A percentile compares a stretch with the other conserved stretches of the same genome.
Evolutionary conservation across 176 grass and related monocot genomes (phyloP).

Genomic region (Calamus simplicifolius): DNA sequence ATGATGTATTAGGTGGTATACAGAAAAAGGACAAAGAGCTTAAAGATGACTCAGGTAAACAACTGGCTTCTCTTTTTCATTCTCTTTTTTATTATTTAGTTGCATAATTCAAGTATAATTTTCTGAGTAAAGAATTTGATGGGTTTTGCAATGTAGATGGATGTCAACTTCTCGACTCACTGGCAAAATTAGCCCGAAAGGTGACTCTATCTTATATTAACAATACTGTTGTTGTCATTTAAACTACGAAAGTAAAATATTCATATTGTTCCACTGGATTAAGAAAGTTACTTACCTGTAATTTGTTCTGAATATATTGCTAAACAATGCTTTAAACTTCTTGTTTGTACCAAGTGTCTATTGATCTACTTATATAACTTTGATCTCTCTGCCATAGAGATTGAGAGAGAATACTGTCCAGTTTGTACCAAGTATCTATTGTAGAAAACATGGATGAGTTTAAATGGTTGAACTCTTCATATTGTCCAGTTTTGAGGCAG

Average conservation of each 20-base stretch:
- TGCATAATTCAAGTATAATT: no score
- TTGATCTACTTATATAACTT: conserved; percentile 3
- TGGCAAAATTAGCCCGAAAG: conserved; percentile 56
- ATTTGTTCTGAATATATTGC: background rate
- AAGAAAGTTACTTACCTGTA: background rate
- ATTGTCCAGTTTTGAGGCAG: no score
- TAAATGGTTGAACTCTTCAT: no score
- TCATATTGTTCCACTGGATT: background rate
- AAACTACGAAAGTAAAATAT: no score
- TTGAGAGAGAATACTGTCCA: conserved; percentile 79
- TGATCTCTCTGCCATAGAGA: conserved; percentile 38
- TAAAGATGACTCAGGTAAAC: conserved; percentile 47
- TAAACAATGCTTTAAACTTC: background rate
- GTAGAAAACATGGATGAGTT: no score
- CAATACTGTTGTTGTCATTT: background rate
- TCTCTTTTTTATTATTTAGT: conserved; percentile 13
- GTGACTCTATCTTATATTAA: conserved; percentile 25
- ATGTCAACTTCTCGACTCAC: conserved; percentile 38
- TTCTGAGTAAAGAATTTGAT: conserved; percentile 16
- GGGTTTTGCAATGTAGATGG: conserved; percentile 34
- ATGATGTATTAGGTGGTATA: conserved; percentile 28
- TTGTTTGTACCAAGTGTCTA: background rate
- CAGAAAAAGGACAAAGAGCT: conserved; percentile 25
- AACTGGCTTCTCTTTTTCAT: no score
- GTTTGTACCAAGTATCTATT: no score